Base-by-base conservation (phyloP, 1,284 basidiomycete genomes). In the Papiliotrema flavescens region DNA sequence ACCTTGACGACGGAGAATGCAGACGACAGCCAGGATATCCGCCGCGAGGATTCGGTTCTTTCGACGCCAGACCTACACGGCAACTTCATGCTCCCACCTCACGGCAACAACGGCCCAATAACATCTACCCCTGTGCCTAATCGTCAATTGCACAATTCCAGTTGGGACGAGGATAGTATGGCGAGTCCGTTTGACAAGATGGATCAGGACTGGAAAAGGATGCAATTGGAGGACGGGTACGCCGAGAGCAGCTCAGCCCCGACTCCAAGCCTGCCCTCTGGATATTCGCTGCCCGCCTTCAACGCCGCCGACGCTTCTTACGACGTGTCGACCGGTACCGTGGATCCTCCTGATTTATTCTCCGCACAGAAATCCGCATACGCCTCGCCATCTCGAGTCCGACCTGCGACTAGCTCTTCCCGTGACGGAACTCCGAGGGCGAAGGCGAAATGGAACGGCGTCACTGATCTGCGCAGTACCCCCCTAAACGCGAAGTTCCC, bases 101-200 rank as follows among this genome's bases (percentile, higher is more conserved):
- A 46, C 15, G 28, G 28, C 28, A 32, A 32, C 28, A 32, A 32
- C 28, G 28, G 28, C 28, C 28, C 28, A 5, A 32, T 32, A 32
- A 6, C 28, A 32, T 72, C 72, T 0, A 75, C 75, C 3, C 75
- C 72, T 1, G 47, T 71, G 19, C 66, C 66, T 3, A 51, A 49
- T 47, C 23, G 70, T 17, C 28, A 32, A 11, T 11, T 32, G 5
- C 28, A 32, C 15, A 37, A 40, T 7, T 36, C 49, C 26, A 84
- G 85, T 23, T 87, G 87, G 86, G 80, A 32, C 28, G 28, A 81
- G 40, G 77, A 80, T 17, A 85, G 86, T 2, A 69, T 89, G 43
- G 87, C 89, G 66, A 86, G 85, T 0, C 89, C 90, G 8, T 83
- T 91, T 47, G 82, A 86, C 42, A 82, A 84, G 24, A 78, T 90